Evolutionary conservation across 192 early-diverging fungal genomes (phyloP), one percentile per base, ranked within the genome.

Genomic region (Backusella tarrabulga): DNA sequence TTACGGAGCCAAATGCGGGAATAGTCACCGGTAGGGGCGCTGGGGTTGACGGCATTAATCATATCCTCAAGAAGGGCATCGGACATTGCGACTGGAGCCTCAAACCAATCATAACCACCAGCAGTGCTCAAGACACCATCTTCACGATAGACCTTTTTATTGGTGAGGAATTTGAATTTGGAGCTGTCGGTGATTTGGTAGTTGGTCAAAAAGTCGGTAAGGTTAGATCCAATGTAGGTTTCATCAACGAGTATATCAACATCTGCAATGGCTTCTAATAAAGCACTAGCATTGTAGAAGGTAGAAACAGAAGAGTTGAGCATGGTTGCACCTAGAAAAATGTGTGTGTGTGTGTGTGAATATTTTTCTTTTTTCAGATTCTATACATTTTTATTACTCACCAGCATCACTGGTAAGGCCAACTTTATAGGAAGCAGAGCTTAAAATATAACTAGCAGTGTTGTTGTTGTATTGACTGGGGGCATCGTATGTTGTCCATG

Each of bases 191-290:
- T 73, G 63, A 93, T 75, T 26, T 83, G 77, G 75, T 90, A 94
- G 80, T 88, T 88, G 11, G 70, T 81, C 69, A 89, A 82, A 80
- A 94, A 80, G 19, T 83, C 85, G 6, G 38, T 70, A 56, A 90
- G 82, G 66, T 74, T 77, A 70, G 78, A 77, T n/a, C 72, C 84
- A n/a, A 83, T 77, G 42, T 85, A 87, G 46, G 90, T 90, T 83
- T 93, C 92, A 83, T 93, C 92, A 70, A 95, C 90, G 14, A 92
- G 56, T 38, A 92, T 84, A 52, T 93, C 92, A 34, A 88, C 92
- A 26, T 89, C 72, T 7, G 77, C 50, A 32, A 93, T 82, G 0
- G 87, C 88, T 12, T 79, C 77, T 15, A 86, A 76, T 79, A 95
- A 90, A 9, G 83, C 84, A 3, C 79, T 67, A 7, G 81, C 67